Percentiles rank a stretch among this genome's conserved stretches.
phyloP scores from a whole-genome alignment of 2,329 filamentous ascomycete species.

The Pyrenophora tritici-repentis region DNA sequence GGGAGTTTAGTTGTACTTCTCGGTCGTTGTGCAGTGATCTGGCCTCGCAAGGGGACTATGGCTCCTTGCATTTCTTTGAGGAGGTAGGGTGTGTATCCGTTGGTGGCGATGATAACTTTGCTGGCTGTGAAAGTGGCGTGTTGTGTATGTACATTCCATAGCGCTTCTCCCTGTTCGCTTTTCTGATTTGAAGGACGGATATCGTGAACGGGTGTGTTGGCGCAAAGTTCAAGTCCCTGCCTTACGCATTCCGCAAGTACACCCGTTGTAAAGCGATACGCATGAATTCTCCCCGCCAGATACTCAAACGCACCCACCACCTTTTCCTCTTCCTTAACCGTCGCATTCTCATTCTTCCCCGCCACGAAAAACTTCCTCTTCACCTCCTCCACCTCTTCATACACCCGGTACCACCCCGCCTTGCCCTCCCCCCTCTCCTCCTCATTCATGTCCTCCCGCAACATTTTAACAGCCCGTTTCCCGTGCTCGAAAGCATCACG shows the following conservation, averaged over 20 bases:
- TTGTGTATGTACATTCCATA: constrained; percentile 29
- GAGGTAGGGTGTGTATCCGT: constrained; percentile 43
- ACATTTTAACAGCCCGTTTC: constrained; percentile 27
- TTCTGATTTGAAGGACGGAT: constrained; percentile 13
- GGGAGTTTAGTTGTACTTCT: constrained; percentile 46
- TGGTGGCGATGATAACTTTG: constrained; percentile 41
- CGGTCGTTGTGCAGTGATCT: constrained; percentile 48
- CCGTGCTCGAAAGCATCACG: constrained; percentile 34
- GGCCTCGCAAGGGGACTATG: constrained; percentile 50
- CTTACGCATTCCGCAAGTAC: constrained; percentile 33
- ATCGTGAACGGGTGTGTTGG: constrained; percentile 35
- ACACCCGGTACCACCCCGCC: constrained; percentile 39
- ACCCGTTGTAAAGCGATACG: constrained; percentile 39
- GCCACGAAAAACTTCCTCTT: constrained; percentile 26
- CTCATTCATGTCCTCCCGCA: constrained; percentile 27
- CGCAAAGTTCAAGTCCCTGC: constrained; percentile 34
- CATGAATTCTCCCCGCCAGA: constrained; percentile 38
- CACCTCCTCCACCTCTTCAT: constrained; percentile 16
- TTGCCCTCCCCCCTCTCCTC: constrained; percentile 29
- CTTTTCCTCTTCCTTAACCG: constrained; percentile 20
- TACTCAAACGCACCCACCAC: constrained; percentile 41
- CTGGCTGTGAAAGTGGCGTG: constrained; percentile 21
- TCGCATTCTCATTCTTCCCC: constrained; percentile 24
- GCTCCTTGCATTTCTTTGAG: constrained; percentile 43
- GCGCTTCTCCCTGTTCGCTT: background rate